Base-by-base conservation (phyloP, 345 rosid genomes). In the Citrus medica region DNA sequence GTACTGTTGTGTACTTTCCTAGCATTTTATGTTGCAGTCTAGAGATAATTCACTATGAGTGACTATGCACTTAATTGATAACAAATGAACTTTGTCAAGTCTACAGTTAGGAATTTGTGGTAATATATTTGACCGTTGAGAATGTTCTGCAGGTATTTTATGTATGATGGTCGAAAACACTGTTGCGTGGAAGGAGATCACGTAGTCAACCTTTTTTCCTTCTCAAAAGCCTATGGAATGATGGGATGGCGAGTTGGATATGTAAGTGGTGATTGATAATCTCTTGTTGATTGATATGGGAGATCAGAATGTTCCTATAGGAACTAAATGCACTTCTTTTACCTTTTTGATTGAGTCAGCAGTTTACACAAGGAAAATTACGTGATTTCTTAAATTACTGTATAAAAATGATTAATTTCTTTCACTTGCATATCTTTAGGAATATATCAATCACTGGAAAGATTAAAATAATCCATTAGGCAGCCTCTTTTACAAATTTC, bases 221-320 rank as follows among this genome's bases (percentile, higher is more conserved):
- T 96, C 88, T 96, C 99, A 10, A 96, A 96, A 90, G 95, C 98
- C 61, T 94, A 96, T 22, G 99, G 99, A 59, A 96, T 96, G 98
- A 94, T 94, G 99, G 99, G 99, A 59, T 96, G 98, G 99, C 88
- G 99, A 73, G 97, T 96, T 77, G 99, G 99, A 86, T 94, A 96
- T 76, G 98, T 96, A 87, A 94, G 99, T 81, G 68, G 4, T 12
- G 10, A 33, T 69, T 78, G 37, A 35, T 5, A 67, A 5, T 67
- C 67, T 76, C n/a, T 9, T 75, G 61, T 75, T 42, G 40, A 9
- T 48, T 42, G 28, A 17, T 30, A 37, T 56, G n/a, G 17, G 13
- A 32, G 51, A 37, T 51, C 12, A 32, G 58, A 40, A 9, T 71
- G n/a, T 73, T 79, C 35, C 22, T 46, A 1, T 3, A 19, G 32